Base-by-base conservation (phyloP, 768 basidiomycete genomes). In the Termitomyces sp. region DNA sequence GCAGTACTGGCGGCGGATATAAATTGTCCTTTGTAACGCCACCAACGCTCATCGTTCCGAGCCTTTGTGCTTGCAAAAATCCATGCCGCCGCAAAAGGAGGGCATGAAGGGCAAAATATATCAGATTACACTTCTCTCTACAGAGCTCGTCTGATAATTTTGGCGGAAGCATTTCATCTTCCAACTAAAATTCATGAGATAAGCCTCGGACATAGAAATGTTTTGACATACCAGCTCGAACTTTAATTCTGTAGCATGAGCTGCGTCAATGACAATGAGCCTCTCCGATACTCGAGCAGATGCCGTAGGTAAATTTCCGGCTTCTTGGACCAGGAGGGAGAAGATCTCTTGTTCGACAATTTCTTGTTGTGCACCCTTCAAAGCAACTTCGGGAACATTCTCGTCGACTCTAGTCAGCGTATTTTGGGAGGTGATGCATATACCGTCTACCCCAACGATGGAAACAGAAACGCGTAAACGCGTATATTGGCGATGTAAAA, bases 291-390 rank as follows among this genome's bases (percentile, higher is more conserved):
- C 91, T 31, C 85, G 82, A 11, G 89, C 89, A 37, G 88, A 86
- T 4, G 88, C 88, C 0, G 88, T 90, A 14, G 91, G 88, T 10
- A 94, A 76, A 61, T 71, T 83, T 59, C 87, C 86, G n/a, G 91
- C 89, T 73, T 94, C 92, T 68, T 77, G 81, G 45, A 92, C 88
- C 25, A 94, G 77, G 25, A 85, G 68, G 3, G 86, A 77, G 64
- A 92, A 94, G 43, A 94, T 87, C 68, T 94, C 92, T 68, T 89
- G 87, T 59, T 94, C 90, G 5, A 92, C 81, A 14, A 87, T 77
- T 70, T 93, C 92, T 56, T 78, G 79, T 68, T 93, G 91, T 1
- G 87, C 88, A 31, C 72, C 72, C 60, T 73, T 76, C 40, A 94
- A 75, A 9, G 80, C 76, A 2, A 70, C 78, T 40, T 90, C 82